Evolutionary conservation across 1,139 yeast genomes (phyloP).

Genomic region (Saccharomyces pastorianus): DNA sequence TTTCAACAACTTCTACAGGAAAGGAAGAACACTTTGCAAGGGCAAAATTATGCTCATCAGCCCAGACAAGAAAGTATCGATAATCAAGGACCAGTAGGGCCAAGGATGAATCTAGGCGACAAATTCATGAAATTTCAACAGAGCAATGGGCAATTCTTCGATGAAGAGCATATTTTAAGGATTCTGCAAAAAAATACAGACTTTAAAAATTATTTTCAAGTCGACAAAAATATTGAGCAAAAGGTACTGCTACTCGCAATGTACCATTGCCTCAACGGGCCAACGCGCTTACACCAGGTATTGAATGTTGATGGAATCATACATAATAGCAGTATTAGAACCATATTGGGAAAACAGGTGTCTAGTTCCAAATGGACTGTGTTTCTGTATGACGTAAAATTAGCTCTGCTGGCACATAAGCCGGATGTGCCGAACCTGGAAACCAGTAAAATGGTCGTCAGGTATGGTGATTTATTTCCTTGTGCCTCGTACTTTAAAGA

Average conservation of each 20-base stretch:
- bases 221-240: not conserved
- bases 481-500: not conserved
- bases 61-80: not conserved
- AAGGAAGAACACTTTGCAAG: not conserved
- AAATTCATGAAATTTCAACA: not conserved
- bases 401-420: not conserved
- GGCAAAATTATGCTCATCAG: too few species aligned
- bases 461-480: not conserved
- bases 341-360: not conserved
- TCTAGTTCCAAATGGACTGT: not conserved
- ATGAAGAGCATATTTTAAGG: not conserved
- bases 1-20: not conserved
- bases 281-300: not conserved
- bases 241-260: not conserved
- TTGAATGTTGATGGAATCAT: not conserved
- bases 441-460: not conserved
- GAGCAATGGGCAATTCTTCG: not conserved
- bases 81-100: not conserved
- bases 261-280: not conserved
- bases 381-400: not conserved
- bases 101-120: not conserved
- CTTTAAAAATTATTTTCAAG: not conserved
- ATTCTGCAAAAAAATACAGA: not conserved
- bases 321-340: not conserved
- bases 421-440: not conserved